Percentiles rank a stretch among this genome's conserved stretches.
Evolutionary conservation across 768 basidiomycete species (phyloP).

Genomic region (Bullera alba): DNA sequence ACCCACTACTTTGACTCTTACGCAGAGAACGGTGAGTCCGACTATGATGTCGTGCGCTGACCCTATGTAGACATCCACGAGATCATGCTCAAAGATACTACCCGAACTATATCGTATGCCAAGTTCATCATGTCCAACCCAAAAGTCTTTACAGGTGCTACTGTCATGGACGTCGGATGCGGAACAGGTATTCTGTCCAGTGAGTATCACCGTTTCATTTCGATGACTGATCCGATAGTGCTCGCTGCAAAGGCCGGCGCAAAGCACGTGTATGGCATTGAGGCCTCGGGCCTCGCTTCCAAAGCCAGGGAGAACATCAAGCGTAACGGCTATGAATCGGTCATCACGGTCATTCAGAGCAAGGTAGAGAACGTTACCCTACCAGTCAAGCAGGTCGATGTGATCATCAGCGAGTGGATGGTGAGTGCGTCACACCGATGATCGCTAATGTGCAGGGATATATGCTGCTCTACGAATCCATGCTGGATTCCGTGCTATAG

Average conservation of each 20-base stretch:
- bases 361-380: slow-evolving; percentile 82
- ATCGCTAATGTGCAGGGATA: slow-evolving; percentile 42
- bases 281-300: slow-evolving; percentile 74
- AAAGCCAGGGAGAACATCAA: slow-evolving; percentile 72
- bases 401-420: slow-evolving; percentile 99
- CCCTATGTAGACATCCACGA: slow-evolving; percentile 72
- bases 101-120: slow-evolving; percentile 86
- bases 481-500: slow-evolving; percentile 88
- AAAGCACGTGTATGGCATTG: slow-evolving; percentile 81
- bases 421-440: slow-evolving; percentile 46
- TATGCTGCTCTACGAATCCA: slow-evolving; percentile 76
- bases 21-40: slow-evolving; percentile 64
- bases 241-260: slow-evolving; percentile 86
- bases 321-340: slow-evolving; percentile 60
- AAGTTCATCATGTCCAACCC: slow-evolving; percentile 82
- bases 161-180: slow-evolving; percentile 92
- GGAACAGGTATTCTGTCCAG: slow-evolving; percentile 76
- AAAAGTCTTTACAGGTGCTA: slow-evolving; percentile 67
- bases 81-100: slow-evolving; percentile 92
- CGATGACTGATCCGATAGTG: slow-evolving; percentile 43
- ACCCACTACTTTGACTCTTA: slow-evolving; percentile 91
- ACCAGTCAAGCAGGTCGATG: slow-evolving; percentile 73
- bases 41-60: neutral
- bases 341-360: slow-evolving; percentile 79
- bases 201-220: slow-evolving; percentile 12